These are phyloP conservation scores for Dactylellina haptotyla DNA, from an alignment of 2,329 filamentous ascomycete genomes.

Conservation along the genomic window DNA sequence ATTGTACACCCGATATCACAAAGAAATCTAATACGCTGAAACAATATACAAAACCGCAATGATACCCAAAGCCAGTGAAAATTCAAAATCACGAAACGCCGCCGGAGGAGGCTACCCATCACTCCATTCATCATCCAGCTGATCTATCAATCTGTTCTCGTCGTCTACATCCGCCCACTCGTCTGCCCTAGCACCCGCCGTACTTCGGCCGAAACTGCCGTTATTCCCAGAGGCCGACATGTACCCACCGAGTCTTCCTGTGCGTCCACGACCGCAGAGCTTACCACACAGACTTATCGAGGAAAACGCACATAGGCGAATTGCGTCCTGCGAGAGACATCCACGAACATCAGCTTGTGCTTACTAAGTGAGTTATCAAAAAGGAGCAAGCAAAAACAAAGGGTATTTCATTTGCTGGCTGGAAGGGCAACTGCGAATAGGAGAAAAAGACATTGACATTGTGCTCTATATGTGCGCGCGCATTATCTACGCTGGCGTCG, in stretches of 20 bases:
- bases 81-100: not conserved
- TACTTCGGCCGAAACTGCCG: constrained; percentile 20
- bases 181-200: constrained; percentile 1
- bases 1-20: too few species aligned
- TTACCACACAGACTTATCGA: constrained; percentile 18
- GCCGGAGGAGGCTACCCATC: constrained; percentile 22
- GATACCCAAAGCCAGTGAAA: not conserved
- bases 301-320: constrained; percentile 37
- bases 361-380: constrained; percentile 1
- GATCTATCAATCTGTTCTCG: constrained; percentile 52
- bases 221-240: constrained; percentile 10
- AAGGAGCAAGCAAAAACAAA: not conserved
- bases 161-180: constrained; percentile 50
- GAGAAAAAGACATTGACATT: constrained; percentile 4
- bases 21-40: not conserved
- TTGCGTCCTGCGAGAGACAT: constrained; percentile 22
- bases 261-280: constrained; percentile 19
- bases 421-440: constrained; percentile 6
- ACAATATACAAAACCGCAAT: not conserved
- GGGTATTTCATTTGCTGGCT: constrained; percentile 12
- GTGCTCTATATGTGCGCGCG: constrained; percentile 13
- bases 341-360: constrained; percentile 36
- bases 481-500: not conserved
- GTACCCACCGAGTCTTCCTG: constrained; percentile 24
- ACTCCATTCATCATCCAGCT: constrained; percentile 52